A percentile compares a stretch with the other conserved stretches of the same genome.
Conservation (phyloP, 371 early-diverging fungal species). For the Rhizomucor miehei region DNA sequence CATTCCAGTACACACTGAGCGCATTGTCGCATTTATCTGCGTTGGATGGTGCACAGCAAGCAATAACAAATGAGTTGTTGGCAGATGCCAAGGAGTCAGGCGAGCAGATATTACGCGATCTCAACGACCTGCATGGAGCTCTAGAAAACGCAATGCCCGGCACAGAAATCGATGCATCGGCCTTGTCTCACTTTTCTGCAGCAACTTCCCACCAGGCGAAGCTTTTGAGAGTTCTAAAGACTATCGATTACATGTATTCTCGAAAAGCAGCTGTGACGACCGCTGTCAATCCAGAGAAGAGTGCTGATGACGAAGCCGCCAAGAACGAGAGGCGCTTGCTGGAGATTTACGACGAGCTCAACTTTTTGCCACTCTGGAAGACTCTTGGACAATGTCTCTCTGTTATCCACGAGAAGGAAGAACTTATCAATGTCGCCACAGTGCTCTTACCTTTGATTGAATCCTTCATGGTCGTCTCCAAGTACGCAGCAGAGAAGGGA, state of each 20-base stretch:
- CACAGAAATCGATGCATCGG: constrained; percentile 61
- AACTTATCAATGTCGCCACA: constrained; percentile 88
- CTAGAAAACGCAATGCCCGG: constrained; percentile 58
- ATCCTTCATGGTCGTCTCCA: constrained; percentile 95
- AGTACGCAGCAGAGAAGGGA: constrained; percentile 54
- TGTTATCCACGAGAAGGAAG: constrained; percentile 70
- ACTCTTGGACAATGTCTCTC: constrained; percentile 73
- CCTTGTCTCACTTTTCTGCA: constrained; percentile 73
- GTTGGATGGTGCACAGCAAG: constrained; percentile 66
- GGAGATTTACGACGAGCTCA: constrained; percentile 71
- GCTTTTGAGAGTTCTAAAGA: constrained; percentile 89
- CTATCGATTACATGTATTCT: constrained; percentile 83
- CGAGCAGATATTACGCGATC: constrained; percentile 62
- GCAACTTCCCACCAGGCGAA: constrained; percentile 90
- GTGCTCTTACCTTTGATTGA: constrained; percentile 94
- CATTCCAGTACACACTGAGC: constrained; percentile 89
- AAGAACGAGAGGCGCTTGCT: constrained; percentile 57
- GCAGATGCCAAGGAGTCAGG: constrained; percentile 71
- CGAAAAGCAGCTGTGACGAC: constrained; percentile 28
- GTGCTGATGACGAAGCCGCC: constrained; percentile 13
- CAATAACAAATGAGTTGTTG: constrained; percentile 77
- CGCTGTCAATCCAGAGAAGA: constrained; percentile 5
- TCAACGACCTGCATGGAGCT: constrained; percentile 59
- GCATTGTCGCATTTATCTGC: constrained; percentile 87
- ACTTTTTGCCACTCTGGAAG: constrained; percentile 78